A percentile compares a stretch with the other conserved stretches of the same genome.
Conservation (phyloP, 2,329 filamentous ascomycete species). For the Ophiocordyceps robertsii region DNA sequence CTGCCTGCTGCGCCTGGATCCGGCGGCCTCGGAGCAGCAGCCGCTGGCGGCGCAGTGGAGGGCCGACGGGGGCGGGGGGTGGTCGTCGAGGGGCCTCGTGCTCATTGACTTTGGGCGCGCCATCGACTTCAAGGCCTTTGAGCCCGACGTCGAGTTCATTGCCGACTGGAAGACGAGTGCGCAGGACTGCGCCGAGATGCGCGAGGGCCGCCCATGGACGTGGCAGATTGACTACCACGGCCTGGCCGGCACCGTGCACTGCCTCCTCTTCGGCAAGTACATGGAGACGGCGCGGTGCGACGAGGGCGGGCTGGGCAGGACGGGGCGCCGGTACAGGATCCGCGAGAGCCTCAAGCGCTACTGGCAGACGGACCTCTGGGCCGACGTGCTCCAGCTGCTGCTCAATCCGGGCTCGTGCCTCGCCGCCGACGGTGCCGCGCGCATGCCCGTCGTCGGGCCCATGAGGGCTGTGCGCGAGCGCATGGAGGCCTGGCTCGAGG, state of each 20-base stretch:
- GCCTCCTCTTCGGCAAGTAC: slow-evolving; percentile 85
- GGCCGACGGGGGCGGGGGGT: slow-evolving; percentile 62
- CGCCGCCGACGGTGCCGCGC: slow-evolving; percentile 49
- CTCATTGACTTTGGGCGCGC: slow-evolving; percentile 92
- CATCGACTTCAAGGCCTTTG: slow-evolving; percentile 85
- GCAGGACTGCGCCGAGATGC: slow-evolving; percentile 90
- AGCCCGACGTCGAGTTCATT: slow-evolving; percentile 62
- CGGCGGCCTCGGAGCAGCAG: slow-evolving; percentile 20
- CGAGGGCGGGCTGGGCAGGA: slow-evolving; percentile 40
- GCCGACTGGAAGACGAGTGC: slow-evolving; percentile 87
- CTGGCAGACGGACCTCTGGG: slow-evolving; percentile 93
- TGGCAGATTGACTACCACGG: slow-evolving; percentile 97
- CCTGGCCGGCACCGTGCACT: slow-evolving; percentile 76
- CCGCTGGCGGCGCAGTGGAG: slow-evolving; percentile 52
- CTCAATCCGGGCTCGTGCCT: slow-evolving; percentile 64
- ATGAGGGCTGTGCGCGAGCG: slow-evolving; percentile 56
- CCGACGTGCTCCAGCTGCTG: slow-evolving; percentile 66
- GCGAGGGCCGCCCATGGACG: slow-evolving; percentile 87
- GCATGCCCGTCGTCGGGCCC: slow-evolving; percentile 59
- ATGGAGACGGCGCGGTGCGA: slow-evolving; percentile 62
- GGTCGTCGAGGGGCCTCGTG: slow-evolving; percentile 65
- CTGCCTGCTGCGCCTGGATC: slow-evolving; percentile 72
- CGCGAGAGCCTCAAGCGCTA: slow-evolving; percentile 82
- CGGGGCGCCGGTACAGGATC: slow-evolving; percentile 60
- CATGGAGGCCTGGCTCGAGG: slow-evolving; percentile 77